Base-by-base conservation (phyloP, 257 asterid species). In the Solanum ossicruentum region DNA sequence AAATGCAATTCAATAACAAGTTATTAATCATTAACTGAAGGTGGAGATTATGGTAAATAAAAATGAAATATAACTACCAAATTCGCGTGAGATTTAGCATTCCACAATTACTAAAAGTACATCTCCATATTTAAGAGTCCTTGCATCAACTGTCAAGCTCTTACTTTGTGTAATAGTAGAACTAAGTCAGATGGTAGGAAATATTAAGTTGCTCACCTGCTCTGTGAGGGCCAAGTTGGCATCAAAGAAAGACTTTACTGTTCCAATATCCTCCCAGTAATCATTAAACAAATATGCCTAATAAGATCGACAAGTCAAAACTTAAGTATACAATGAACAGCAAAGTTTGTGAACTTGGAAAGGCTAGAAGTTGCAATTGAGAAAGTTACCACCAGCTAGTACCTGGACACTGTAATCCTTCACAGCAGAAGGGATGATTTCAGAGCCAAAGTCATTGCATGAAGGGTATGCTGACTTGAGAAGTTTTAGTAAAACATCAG, bases 221-320 rank as follows among this genome's bases (percentile, higher is more conserved):
- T 95, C 91, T 1, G 98, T 88, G 79, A 97, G 97, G 86, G 98
- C 98, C 90, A 97, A 92, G 89, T 97, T 97, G 80, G 98, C 97
- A 79, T 97, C 96, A 26, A 92, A 97, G 87, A 97, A 95, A n/a
- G 98, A 90, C 89, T 89, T 94, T 47, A 95, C 89, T 45, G 98
- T 94, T 87, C 99, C 98, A 51, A 96, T 96, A 88, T 96, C 99
- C 88, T 96, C 99, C 98, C 98, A 96, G 85, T 96, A 93, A 89
- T 96, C 99, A 52, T 85, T 89, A 87, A 96, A 96, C 79, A 96
- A 78, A 87, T 91, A 93, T 26, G 98, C 98, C 98, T 96, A 90
- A 60, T 51, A 77, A 55, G 71, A 67, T 10, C 73, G 10, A 20
- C 75, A 83, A 84, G 58, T 69, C 79, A 13, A 69, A 88, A 86